Conservation (phyloP, 805 yeast species). For the Candida dendrica region DNA sequence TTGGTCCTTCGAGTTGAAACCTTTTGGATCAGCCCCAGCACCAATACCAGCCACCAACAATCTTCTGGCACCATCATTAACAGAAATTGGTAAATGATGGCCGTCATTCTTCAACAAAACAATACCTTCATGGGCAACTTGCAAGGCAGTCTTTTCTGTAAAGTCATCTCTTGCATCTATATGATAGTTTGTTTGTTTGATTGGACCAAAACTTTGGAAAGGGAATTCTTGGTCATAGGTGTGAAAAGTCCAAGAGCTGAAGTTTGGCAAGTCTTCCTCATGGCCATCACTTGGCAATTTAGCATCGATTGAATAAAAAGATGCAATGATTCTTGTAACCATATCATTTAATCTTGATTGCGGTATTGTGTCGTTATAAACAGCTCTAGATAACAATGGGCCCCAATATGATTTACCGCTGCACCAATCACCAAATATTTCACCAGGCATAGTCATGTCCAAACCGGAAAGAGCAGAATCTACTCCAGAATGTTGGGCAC, state of each 20-base stretch:
- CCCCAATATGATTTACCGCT: conserved; percentile 41
- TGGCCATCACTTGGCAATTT: conserved; percentile 28
- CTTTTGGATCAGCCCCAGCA: conserved; percentile 43
- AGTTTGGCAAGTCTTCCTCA: conserved; percentile 34
- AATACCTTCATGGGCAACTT: conserved; percentile 40
- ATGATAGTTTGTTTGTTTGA: conserved; percentile 38
- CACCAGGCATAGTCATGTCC: conserved; percentile 60
- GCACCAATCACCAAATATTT: no score
- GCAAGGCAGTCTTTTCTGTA: conserved; percentile 30
- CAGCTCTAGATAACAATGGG: conserved; percentile 33
- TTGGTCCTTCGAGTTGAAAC: conserved; percentile 48
- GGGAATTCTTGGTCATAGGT: conserved; percentile 34
- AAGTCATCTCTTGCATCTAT: conserved; percentile 35
- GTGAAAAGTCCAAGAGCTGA: conserved; percentile 24
- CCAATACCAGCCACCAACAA: conserved; percentile 44
- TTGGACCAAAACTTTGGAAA: conserved; percentile 25
- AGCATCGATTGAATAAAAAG: conserved; percentile 37
- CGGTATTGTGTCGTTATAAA: conserved; percentile 32
- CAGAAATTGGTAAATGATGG: conserved; percentile 41
- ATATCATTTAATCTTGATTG: conserved; percentile 38
- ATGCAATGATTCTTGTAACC: conserved; percentile 36
- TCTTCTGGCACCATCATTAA: conserved; percentile 31
- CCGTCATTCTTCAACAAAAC: conserved; percentile 49
- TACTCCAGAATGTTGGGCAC: conserved; percentile 39
- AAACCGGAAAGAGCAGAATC: conserved; percentile 44